A percentile compares a stretch with the other conserved stretches of the same genome.
Evolutionary conservation across 2,329 filamentous ascomycete species (phyloP).

Genomic region (Penicillium psychrosexuale): DNA sequence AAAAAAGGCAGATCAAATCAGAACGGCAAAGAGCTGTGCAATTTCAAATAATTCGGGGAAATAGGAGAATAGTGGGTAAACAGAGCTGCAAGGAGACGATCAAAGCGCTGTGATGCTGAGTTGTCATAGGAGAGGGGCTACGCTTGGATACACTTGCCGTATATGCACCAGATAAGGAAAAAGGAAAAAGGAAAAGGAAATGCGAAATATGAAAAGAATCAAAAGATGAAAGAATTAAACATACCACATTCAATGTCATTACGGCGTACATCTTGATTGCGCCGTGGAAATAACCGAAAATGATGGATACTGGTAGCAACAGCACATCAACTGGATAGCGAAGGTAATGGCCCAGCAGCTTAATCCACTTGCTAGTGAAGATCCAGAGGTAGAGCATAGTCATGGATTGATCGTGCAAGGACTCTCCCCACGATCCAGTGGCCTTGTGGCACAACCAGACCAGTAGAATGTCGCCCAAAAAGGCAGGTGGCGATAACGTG

Average conservation of each 20-base stretch:
- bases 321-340: conserved; percentile 78
- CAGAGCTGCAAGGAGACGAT: conserved; percentile 21
- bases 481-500: conserved; percentile 84
- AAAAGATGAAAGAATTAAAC: conserved; percentile 35
- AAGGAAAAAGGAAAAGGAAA: not conserved
- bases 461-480: conserved; percentile 72
- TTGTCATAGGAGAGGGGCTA: conserved; percentile 19
- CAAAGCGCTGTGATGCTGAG: conserved; percentile 25
- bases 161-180: conserved; percentile 1
- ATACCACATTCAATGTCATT: conserved; percentile 77
- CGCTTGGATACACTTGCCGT: conserved; percentile 12
- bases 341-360: conserved; percentile 80
- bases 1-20: not conserved
- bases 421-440: conserved; percentile 58
- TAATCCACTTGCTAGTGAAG: conserved; percentile 87
- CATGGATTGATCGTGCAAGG: conserved; percentile 55
- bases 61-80: conserved; percentile 17
- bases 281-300: conserved; percentile 92
- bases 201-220: not conserved
- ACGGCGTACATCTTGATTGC: conserved; percentile 88
- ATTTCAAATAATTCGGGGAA: conserved; percentile 6
- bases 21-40: not conserved
- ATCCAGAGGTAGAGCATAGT: conserved; percentile 68
- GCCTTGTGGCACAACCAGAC: conserved; percentile 68
- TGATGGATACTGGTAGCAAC: conserved; percentile 76